These are phyloP conservation scores for Emmonsiellopsis sp. DNA, from an alignment of 2,329 filamentous ascomycete genomes.

Conservation along the genomic window DNA sequence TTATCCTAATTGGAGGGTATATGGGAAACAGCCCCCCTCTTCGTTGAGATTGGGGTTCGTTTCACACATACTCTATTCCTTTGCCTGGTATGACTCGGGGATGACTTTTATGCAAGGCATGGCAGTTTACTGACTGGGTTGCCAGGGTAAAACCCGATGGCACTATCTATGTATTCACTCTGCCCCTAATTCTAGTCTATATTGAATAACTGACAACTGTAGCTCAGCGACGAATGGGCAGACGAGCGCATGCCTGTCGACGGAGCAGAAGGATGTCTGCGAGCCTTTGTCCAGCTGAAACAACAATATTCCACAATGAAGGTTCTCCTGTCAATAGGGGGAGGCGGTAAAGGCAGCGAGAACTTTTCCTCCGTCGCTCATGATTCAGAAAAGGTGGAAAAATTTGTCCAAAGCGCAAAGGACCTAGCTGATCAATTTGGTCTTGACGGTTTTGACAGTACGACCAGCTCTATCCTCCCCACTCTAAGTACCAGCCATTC, in stretches of 20 bases:
- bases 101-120: neutral
- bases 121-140: constrained; percentile 1
- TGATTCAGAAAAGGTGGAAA: constrained; percentile 51
- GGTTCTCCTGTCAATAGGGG: constrained; percentile 69
- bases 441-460: constrained; percentile 69
- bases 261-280: constrained; percentile 59
- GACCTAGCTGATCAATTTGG: constrained; percentile 61
- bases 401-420: constrained; percentile 59
- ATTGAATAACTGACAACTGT: constrained; percentile 12
- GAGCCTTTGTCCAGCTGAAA: constrained; percentile 65
- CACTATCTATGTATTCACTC: constrained; percentile 57
- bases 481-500: neutral
- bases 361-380: constrained; percentile 60
- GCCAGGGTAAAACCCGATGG: constrained; percentile 59
- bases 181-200: constrained; percentile 9
- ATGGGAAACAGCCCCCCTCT: constrained; percentile 62
- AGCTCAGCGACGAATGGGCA: constrained; percentile 69
- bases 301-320: constrained; percentile 59
- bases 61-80: constrained; percentile 75
- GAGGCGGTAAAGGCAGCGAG: constrained; percentile 52
- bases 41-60: constrained; percentile 66
- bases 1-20: constrained; percentile 71
- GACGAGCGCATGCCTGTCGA: constrained; percentile 65
- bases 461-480: constrained; percentile 17
- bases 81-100: constrained; percentile 46